Evolutionary conservation across 2,329 filamentous ascomycete genomes (phyloP).

Genomic region (Fusarium piperis): DNA sequence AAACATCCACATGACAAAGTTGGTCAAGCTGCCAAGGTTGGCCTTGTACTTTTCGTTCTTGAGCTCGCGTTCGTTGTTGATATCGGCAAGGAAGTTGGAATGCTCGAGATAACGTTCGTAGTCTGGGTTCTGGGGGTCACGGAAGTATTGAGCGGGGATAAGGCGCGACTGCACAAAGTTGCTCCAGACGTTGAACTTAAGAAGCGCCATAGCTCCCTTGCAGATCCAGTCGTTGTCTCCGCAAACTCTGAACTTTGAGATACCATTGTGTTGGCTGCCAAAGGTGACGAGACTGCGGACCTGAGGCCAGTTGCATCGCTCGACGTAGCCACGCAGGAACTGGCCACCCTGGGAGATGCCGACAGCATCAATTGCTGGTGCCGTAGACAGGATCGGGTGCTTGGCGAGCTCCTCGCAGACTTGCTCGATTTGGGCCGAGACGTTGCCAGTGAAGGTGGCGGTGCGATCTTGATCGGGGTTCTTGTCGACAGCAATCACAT

Average conservation of each 20-base stretch:
- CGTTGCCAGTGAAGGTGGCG: conserved; percentile 90
- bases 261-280: conserved; percentile 92
- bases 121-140: conserved; percentile 62
- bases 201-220: conserved; percentile 78
- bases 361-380: conserved; percentile 86
- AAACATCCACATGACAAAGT: conserved; percentile 91
- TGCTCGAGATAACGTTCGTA: conserved; percentile 78
- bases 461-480: conserved; percentile 76
- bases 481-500: conserved; percentile 78
- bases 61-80: conserved; percentile 86
- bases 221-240: conserved; percentile 79
- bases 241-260: conserved; percentile 83
- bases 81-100: conserved; percentile 91
- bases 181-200: conserved; percentile 85
- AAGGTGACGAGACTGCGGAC: conserved; percentile 87
- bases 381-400: conserved; percentile 82
- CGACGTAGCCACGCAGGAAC: conserved; percentile 90
- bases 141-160: conserved; percentile 95
- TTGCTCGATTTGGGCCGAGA: conserved; percentile 78
- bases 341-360: conserved; percentile 97
- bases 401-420: conserved; percentile 82
- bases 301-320: conserved; percentile 83
- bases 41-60: conserved; percentile 81
- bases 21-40: conserved; percentile 75
- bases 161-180: conserved; percentile 79